Base-by-base conservation (phyloP, 768 basidiomycete genomes). In the Hebeloma cylindrosporum region DNA sequence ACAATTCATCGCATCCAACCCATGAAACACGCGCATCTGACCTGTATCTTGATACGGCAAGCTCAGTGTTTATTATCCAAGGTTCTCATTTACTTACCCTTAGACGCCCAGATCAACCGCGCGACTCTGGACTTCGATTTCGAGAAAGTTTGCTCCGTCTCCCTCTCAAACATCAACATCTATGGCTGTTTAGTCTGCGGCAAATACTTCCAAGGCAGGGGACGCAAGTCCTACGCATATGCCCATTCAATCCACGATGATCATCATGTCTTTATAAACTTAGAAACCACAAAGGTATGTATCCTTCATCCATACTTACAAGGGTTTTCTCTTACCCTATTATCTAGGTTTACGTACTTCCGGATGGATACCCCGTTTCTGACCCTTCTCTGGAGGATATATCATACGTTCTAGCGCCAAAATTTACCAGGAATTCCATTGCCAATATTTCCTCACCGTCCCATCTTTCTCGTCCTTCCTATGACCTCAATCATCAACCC, bases 371-470 rank as follows among this genome's bases (percentile, higher is more conserved):
- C 68, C 86, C 73, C 18, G 96, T 99, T 43, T 88, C 91, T 14
- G 96, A 99, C 68, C 95, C 96, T 23, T 97, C 95, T 13, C 72
- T 99, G 47, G 88, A 93, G 63, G 96, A 98, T 65, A 97, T 99
- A 47, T 74, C 93, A 21, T 88, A 83, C 60, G 92, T 97, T 37
- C 78, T 99, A 20, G 75, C 83, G 17, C 96, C 96, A 7, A 77
- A 78, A n/a, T 99, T 96, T 70, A 85, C 82, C n/a, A 66, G 61
- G 22, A 62, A 62, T 14, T 74, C 79, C 22, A 75, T 83, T 50
- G 64, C 75, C 26, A 72, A 68, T 9, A 67, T 88, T 9, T 80
- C 81, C 6, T 74, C 80, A 1, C 67, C 84, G 4, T 64, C 72
- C 2, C 79, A 82, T 58, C 69, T 88, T 11, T 63, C 74, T 9